These are phyloP conservation scores for Pichia sp. DNA, from an alignment of 1,139 yeast genomes.

Conservation along the genomic window DNA sequence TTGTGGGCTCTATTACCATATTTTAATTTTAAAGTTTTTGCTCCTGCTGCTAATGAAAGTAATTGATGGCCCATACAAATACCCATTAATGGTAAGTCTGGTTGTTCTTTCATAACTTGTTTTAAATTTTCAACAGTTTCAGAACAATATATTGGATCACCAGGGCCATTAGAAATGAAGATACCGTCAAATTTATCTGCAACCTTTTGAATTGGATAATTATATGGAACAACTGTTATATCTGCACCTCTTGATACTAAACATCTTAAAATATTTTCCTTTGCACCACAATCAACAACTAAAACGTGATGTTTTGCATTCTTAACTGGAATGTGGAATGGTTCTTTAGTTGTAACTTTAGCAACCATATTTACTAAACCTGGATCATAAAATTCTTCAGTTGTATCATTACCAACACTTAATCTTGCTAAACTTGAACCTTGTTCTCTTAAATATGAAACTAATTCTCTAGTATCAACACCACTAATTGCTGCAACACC, in stretches of 20 bases:
- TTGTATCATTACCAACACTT: constrained; percentile 84
- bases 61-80: constrained; percentile 97
- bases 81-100: constrained; percentile 86
- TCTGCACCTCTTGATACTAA: constrained; percentile 93
- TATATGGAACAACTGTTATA: constrained; percentile 92
- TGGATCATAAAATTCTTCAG: constrained; percentile 89
- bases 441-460: constrained; percentile 85
- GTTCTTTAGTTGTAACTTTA: constrained; percentile 91
- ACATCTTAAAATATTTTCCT: constrained; percentile 92
- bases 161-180: constrained; percentile 95
- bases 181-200: constrained; percentile 92
- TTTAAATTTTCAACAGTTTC: constrained; percentile 71
- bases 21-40: constrained; percentile 84
- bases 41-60: constrained; percentile 91
- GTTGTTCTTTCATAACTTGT: constrained; percentile 55
- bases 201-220: constrained; percentile 85
- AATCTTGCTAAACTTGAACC: constrained; percentile 92
- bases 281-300: constrained; percentile 95
- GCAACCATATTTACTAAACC: constrained; percentile 85
- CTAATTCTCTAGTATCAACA: constrained; percentile 93
- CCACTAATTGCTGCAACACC: constrained; percentile 97
- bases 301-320: constrained; percentile 74
- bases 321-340: constrained; percentile 78
- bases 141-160: constrained; percentile 94
- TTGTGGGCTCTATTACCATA: constrained; percentile 99